Evolutionary conservation across 495 filamentous ascomycete genomes (phyloP), one percentile per base, ranked within the genome.

Genomic region (Antarctomyces pellizariae): DNA sequence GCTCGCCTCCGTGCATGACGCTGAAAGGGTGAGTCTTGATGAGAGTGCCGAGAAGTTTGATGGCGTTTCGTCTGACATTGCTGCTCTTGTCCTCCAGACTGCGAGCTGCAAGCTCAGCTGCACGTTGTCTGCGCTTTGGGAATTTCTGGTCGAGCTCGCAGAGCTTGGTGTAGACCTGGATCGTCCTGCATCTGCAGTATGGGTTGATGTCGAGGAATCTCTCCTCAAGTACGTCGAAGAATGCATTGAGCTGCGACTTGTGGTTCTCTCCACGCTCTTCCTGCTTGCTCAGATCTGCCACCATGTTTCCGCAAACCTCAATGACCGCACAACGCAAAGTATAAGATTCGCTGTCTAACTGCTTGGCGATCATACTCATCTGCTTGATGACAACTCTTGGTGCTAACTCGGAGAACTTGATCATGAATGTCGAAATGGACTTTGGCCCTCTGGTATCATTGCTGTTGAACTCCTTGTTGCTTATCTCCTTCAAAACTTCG

Each of bases 71-170:
- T 35, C 86, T 61, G 12, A 95, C 86, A 44, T 95, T 84, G 45
- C 89, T 95, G 47, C 86, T 95, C 54, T 90, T 99, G 51, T 99
- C 86, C 46, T 91, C 77, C 13, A 99, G 55, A 42, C 83, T 92
- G 36, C 75, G 62, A 20, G 75, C 66, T 4, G 86, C 82, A 7
- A 93, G 52, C 39, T 89, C 76, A 9, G 89, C 75, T 0, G 69
- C 80, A 33, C 61, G 67, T 47, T 92, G 83, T 34, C 86, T 59
- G 19, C 82, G 64, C 52, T 93, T 92, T 10, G 78, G 79, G 42
- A 86, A 93, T 42, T 95, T 99, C 26, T 78, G 75, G 23, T 91
- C 77, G 16, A 97, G 57, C 16, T 91, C 78, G 38, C 82, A 92
- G 2, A 99, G 62, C 34, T 73, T 84, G 51, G 76, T 64, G 41